Conservation (phyloP, 2,329 filamentous ascomycete species). For the Neodidymelliopsis sp. region DNA sequence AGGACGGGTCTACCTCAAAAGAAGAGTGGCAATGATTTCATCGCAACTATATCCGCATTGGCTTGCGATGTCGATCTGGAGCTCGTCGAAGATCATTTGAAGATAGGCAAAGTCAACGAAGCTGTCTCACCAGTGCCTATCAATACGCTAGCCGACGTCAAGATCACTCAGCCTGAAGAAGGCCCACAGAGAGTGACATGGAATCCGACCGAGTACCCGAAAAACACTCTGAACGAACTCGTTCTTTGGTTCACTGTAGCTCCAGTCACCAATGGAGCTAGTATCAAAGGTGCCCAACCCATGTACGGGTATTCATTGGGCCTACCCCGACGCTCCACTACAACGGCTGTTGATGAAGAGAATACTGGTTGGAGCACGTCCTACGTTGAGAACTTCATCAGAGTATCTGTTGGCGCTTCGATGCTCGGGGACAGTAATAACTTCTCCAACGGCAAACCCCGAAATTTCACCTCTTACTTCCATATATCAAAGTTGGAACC, state of each 20-base stretch:
- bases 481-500: neutral
- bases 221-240: constrained; percentile 9
- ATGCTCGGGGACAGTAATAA: neutral
- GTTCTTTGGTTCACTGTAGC: constrained; percentile 15
- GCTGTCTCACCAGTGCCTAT: neutral
- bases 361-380: neutral
- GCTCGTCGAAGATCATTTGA: neutral
- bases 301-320: neutral
- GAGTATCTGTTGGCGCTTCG: neutral
- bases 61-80: neutral
- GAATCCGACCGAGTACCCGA: neutral
- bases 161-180: neutral
- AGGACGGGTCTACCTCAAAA: neutral
- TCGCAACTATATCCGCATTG: neutral
- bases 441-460: neutral
- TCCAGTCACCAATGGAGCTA: constrained; percentile 13
- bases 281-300: constrained; percentile 8
- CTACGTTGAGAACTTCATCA: constrained; percentile 2
- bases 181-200: too few relatives aligned
- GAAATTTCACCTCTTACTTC: neutral
- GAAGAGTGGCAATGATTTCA: neutral
- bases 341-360: neutral
- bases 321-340: neutral
- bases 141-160: neutral
- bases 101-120: neutral